A percentile compares a stretch with the other conserved stretches of the same genome.
Evolutionary conservation across 192 early-diverging fungal genomes (phyloP).

Genomic region (Rhizophagus prolifer): DNA sequence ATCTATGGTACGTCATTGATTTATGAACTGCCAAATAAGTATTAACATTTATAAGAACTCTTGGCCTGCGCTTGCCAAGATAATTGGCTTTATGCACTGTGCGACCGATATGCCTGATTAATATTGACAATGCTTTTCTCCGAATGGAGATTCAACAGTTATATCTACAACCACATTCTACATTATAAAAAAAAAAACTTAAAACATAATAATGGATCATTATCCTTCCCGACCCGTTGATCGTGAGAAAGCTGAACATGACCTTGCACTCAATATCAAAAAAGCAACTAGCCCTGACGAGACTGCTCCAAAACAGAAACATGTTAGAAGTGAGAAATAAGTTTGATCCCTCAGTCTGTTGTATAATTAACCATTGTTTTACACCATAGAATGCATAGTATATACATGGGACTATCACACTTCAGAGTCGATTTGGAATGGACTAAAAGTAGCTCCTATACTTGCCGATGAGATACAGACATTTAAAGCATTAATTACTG

Average conservation of each 20-base stretch:
- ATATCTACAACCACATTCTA: too few species aligned
- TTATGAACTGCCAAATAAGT: too few species aligned
- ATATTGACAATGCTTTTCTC: too few species aligned
- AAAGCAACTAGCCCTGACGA: slow-evolving; percentile 91
- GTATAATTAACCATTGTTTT: not conserved
- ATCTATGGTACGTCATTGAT: too few species aligned
- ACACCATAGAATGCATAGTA: slow-evolving; percentile 71
- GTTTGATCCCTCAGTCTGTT: not conserved
- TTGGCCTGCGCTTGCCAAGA: too few species aligned
- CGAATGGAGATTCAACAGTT: too few species aligned
- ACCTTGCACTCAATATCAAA: slow-evolving; percentile 82
- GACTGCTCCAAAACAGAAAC: slow-evolving; percentile 96
- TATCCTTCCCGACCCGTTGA: slow-evolving; percentile 59
- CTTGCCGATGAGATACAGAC: slow-evolving; percentile 92
- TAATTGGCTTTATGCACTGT: too few species aligned
- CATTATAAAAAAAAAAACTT: too few species aligned
- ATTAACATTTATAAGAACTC: too few species aligned
- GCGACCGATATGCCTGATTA: too few species aligned
- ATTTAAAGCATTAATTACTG: slow-evolving; percentile 91
- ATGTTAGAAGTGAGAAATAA: slow-evolving; percentile 69
- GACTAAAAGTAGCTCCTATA: slow-evolving; percentile 83
- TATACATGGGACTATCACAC: slow-evolving; percentile 94
- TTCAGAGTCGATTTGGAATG: slow-evolving; percentile 81
- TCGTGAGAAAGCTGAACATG: slow-evolving; percentile 78
- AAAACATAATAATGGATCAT: slow-evolving; percentile 11